Evolutionary conservation across 805 yeast genomes (phyloP), one percentile per base, ranked within the genome.

Genomic region (Suhomyces sp.): DNA sequence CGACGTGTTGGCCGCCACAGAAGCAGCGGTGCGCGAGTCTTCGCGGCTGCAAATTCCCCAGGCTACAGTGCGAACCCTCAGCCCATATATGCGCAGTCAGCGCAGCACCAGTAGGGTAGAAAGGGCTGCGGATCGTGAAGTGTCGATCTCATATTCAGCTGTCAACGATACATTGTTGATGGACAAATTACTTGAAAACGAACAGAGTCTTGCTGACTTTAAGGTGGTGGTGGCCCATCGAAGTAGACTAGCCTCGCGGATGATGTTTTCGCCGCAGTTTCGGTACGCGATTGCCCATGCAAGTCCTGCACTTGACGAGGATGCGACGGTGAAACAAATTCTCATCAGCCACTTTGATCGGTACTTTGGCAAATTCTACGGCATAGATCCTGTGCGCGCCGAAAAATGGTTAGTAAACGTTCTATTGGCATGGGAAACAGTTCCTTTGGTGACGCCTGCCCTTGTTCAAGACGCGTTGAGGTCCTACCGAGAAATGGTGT

Each of bases 311-410:
- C 31, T 27, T 1, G 49, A 44, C 19, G 47, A 47, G 31, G 53
- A 52, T 20, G 49, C 50, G 33, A 43, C 43, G 13, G 46, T 54
- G 15, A 46, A 48, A 31, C 50, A 50, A 6, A 44, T 49, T 1
- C 31, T 56, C 43, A 55, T 43, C 17, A 48, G 50, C 24, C 35
- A 48, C 46, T 56, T 56, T 50, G 57, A 56, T 44, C 57, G 59
- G 37, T 56, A 37, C 43, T 53, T 56, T 43, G 57, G 54, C 9
- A 49, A 55, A 41, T 56, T 53, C 46, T 53, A 52, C 43, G 55
- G 52, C 10, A 35, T 46, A 2, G 39, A 35, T 17, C 44, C 54
- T 8, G 27, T 49, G 4, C 53, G 53, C n/a, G 59, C 56, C 9
- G 57, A 54, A 27, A 48, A 49, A 20, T 56, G 59, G 59, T 27